Evolutionary conservation across 768 basidiomycete genomes (phyloP), one percentile per base, ranked within the genome.

Genomic region (Mycena amicta): DNA sequence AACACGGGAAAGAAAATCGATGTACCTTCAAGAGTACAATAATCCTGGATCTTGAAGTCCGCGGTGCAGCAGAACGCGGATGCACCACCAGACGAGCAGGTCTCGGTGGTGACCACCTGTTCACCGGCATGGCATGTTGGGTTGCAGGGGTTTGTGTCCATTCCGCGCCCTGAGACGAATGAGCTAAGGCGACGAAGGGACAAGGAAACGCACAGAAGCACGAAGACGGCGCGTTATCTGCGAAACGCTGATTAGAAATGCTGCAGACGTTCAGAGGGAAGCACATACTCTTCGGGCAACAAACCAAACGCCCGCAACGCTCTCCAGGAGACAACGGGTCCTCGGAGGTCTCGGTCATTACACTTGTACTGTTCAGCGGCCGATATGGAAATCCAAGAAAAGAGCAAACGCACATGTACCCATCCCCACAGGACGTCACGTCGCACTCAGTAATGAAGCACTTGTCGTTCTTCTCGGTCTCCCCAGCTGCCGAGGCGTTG

Each of bases 401-500:
- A n/a, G n/a, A n/a, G n/a, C n/a, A n/a, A n/a, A 56, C 55, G 25
- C 20, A 56, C 55, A 25, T 56, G 26, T 12, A 56, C 5, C 47
- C 55, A 37, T 50, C n/a, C 15, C 55, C 55, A 20, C 55, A 56
- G 11, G 55, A 56, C 2, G 8, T 25, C 3, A 40, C 47, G 30
- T 41, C 23, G 28, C 55, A 56, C 3, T 56, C 47, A 4, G 46
- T 50, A 11, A 56, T 50, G 31, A 56, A 33, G 28, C 55, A 56
- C 20, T 56, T 56, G 55, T 56, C 55, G 20, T 56, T 56, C 25
- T 50, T 56, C 46, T 56, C 55, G 3, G 47, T 56, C 15, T 27
- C 33, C 18, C 55, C 55, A 5, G 22, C 39, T 5, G 6, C 25
- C 3, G 46, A 22, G 4, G 55, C 59, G 63, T 27, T 63, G 55